Conservation (phyloP, 2,329 filamentous ascomycete genomes). For the Elsinoe australis region DNA sequence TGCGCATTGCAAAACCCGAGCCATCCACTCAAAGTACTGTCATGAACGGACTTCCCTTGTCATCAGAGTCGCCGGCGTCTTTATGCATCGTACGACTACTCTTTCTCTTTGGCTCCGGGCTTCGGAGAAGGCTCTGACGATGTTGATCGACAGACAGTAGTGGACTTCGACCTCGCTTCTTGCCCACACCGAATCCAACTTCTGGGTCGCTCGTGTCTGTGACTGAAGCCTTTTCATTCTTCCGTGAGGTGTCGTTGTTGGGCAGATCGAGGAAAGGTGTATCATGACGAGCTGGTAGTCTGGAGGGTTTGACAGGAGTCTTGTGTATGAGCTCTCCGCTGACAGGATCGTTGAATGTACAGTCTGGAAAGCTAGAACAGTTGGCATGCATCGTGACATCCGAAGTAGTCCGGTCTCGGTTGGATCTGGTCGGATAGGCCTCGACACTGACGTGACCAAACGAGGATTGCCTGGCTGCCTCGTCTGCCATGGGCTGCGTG, state of each 20-base stretch:
- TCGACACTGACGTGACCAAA: constrained; percentile 13
- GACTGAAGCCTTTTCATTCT: neutral
- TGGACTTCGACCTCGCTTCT: constrained; percentile 6
- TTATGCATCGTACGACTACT: neutral
- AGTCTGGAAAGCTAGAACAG: constrained; percentile 27
- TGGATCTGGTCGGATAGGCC: neutral
- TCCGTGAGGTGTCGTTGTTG: neutral
- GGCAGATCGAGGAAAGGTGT: neutral
- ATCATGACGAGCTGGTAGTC: neutral
- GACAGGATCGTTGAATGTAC: constrained; percentile 25
- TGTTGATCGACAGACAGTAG: neutral
- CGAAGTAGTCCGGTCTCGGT: constrained; percentile 21
- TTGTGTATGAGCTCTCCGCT: constrained; percentile 13
- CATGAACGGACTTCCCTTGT: neutral
- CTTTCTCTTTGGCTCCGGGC: constrained; percentile 3
- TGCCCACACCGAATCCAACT: neutral
- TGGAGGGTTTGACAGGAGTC: neutral
- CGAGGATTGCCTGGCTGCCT: neutral
- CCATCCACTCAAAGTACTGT: neutral
- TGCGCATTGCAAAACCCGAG: neutral
- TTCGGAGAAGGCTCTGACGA: neutral
- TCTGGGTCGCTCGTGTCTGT: neutral
- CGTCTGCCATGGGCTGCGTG: no score
- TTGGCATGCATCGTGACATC: constrained; percentile 32
- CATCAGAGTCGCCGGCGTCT: neutral